Percentiles rank a stretch among this genome's conserved stretches.
phyloP scores from a whole-genome alignment of 2,329 filamentous ascomycete genomes.

The Pseudogymnoascus sp. region DNA sequence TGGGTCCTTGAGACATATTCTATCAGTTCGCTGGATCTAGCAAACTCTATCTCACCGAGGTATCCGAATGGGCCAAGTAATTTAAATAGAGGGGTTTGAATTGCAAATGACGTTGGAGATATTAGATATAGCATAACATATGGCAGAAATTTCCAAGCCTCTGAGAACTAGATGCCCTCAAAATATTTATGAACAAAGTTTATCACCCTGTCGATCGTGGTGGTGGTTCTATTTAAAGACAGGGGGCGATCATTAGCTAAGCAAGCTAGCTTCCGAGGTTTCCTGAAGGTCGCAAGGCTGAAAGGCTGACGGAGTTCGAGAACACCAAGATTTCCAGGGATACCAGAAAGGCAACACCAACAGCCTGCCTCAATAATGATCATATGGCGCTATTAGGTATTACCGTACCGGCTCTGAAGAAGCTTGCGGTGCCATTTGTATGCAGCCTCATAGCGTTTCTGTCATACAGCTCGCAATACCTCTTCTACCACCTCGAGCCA shows the following conservation, averaged over 20 bases:
- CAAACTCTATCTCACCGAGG: too few species aligned
- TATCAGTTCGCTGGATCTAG: too few species aligned
- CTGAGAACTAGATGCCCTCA: background rate
- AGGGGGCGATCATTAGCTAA: background rate
- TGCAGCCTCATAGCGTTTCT: constrained; percentile 60
- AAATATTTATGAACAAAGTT: background rate
- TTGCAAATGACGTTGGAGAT: background rate
- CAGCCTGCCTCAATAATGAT: background rate
- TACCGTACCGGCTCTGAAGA: constrained; percentile 25
- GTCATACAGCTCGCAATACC: constrained; percentile 61
- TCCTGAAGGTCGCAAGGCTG: background rate
- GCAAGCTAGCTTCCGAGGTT: background rate
- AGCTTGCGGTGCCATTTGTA: constrained; percentile 60
- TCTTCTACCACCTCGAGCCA: constrained; percentile 56
- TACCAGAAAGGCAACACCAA: background rate
- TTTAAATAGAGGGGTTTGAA: background rate
- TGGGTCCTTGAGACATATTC: too few species aligned
- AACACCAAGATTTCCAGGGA: background rate
- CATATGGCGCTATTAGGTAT: background rate
- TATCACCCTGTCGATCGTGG: background rate
- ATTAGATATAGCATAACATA: background rate
- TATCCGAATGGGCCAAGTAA: background rate
- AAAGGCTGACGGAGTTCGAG: background rate
- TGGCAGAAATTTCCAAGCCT: background rate
- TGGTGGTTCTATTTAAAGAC: background rate